Conservation (phyloP, 2,329 filamentous ascomycete species). For the Fusarium burgessii region DNA sequence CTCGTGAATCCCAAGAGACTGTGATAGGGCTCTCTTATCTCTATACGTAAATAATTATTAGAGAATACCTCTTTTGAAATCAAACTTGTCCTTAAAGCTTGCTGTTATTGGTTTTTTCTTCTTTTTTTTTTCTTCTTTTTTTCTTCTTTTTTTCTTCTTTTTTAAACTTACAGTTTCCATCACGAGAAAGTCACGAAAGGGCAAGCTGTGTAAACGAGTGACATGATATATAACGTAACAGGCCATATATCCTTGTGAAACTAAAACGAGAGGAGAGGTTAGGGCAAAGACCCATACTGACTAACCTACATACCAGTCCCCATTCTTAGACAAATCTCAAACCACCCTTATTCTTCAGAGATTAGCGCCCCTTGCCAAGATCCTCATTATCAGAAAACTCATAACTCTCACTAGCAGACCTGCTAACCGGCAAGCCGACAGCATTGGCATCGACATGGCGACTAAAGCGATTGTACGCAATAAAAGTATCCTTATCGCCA, state of each 20-base stretch:
- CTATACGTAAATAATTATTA: background rate
- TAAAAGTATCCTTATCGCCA: background rate
- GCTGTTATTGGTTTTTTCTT: background rate
- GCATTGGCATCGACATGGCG: background rate
- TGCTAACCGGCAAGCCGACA: background rate
- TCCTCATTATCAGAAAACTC: background rate
- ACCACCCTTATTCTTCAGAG: background rate
- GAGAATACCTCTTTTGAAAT: background rate
- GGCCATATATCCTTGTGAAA: background rate
- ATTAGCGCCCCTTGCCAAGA: background rate
- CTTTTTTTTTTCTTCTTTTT: too few relatives aligned
- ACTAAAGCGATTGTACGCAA: constrained; percentile 34
- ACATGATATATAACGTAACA: background rate
- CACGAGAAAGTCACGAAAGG: background rate
- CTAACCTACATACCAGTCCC: background rate
- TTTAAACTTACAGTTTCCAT: background rate
- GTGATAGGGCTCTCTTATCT: background rate
- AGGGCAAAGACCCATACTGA: background rate
- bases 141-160: background rate
- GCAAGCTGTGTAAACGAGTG: constrained; percentile 5
- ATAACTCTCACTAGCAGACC: background rate
- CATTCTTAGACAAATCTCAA: background rate
- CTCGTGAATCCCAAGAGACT: background rate
- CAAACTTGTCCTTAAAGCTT: background rate
- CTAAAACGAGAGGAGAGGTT: constrained; percentile 5